Conservation (phyloP, 164 flowering plant species). For the Liquidambar formosana region DNA sequence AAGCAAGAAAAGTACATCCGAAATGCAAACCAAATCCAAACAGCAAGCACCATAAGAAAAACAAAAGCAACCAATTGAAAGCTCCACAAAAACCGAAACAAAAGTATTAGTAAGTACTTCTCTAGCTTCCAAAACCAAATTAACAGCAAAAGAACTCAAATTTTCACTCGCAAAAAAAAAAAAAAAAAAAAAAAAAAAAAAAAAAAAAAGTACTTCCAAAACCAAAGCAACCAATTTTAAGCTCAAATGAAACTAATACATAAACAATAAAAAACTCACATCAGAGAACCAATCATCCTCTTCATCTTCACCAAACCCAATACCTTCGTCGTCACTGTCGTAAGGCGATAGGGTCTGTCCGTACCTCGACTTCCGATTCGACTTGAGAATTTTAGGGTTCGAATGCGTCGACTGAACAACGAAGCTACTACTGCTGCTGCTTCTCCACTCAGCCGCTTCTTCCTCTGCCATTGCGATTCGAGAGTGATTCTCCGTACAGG, state of each 20-base stretch:
- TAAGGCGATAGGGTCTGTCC: slow-evolving; percentile 51
- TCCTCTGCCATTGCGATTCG: not conserved
- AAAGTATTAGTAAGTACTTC: too few relatives aligned
- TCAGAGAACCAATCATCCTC: slow-evolving; percentile 35
- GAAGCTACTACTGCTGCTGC: slow-evolving; percentile 20
- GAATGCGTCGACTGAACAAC: slow-evolving; percentile 65
- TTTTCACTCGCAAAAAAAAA: too few relatives aligned
- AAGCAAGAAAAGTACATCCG: not conserved
- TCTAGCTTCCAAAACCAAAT: too few relatives aligned
- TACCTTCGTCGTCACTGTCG: slow-evolving; percentile 47
- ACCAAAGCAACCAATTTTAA: not conserved
- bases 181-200: too few relatives aligned
- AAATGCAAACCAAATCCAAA: not conserved
- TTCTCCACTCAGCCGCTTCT: slow-evolving; percentile 4
- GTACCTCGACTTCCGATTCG: slow-evolving; percentile 52
- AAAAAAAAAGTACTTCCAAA: not conserved
- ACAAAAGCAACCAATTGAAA: not conserved
- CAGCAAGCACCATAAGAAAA: not conserved
- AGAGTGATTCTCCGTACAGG: slow-evolving; percentile 4
- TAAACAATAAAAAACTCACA: slow-evolving; percentile 48
- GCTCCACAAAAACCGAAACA: not conserved
- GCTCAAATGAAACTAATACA: not conserved
- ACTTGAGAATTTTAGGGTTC: slow-evolving; percentile 65
- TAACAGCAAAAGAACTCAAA: too few relatives aligned
- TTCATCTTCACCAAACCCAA: slow-evolving; percentile 22